A percentile compares a stretch with the other conserved stretches of the same genome.
Evolutionary conservation across 768 basidiomycete genomes (phyloP).

Genomic region (Suillus occidentalis): DNA sequence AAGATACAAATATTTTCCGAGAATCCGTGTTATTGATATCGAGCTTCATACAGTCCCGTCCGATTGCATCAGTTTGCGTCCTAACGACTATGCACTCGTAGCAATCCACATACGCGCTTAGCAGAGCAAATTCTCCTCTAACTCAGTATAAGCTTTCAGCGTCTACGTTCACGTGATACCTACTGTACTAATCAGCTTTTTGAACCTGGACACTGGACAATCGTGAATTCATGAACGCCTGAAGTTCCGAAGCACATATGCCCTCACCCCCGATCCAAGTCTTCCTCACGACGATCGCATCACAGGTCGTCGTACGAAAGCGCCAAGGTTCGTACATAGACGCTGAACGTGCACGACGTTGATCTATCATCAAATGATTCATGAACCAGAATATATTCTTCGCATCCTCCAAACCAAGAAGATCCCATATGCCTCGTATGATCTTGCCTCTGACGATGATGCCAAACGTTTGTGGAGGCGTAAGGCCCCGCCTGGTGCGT

Average conservation of each 20-base stretch:
- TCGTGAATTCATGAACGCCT: background rate
- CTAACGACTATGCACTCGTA: background rate
- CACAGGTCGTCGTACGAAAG: slow-evolving; percentile 72
- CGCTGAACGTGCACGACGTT: background rate
- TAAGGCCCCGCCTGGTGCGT: slow-evolving; percentile 68
- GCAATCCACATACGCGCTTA: background rate
- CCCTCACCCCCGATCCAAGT: slow-evolving; percentile 78
- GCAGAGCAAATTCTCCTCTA: background rate
- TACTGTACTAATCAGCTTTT: background rate
- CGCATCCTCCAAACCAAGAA: slow-evolving; percentile 85
- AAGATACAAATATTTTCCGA: background rate
- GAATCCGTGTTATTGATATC: background rate
- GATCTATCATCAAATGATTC: background rate
- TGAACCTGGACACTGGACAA: background rate
- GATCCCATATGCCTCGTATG: slow-evolving; percentile 78
- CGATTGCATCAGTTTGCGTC: background rate
- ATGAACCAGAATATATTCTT: slow-evolving; percentile 66
- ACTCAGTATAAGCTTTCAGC: background rate
- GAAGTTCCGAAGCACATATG: slow-evolving; percentile 38
- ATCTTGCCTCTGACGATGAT: slow-evolving; percentile 80
- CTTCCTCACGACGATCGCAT: slow-evolving; percentile 87
- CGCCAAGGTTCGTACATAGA: slow-evolving; percentile 60
- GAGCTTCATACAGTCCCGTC: background rate
- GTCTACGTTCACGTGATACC: slow-evolving; percentile 2
- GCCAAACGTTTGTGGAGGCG: slow-evolving; percentile 81